phyloP scores from a whole-genome alignment of 2,329 filamentous ascomycete species.

The Ceratocystis destructans region DNA sequence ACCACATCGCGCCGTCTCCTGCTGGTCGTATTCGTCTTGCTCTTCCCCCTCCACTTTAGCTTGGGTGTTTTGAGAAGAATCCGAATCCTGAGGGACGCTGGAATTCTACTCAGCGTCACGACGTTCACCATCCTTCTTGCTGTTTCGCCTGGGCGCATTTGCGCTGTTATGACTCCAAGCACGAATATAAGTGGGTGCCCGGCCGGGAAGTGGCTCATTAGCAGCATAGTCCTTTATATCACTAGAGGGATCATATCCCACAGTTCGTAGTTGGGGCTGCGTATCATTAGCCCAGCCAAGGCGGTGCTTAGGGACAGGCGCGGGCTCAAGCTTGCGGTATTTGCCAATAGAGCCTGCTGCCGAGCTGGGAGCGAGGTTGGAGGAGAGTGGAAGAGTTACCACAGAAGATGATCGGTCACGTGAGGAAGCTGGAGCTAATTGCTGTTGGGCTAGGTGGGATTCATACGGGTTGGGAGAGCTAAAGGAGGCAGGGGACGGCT shows the following conservation, averaged over 20 bases:
- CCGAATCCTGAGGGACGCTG: conserved; percentile 14
- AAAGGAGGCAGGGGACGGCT: conserved; percentile 8
- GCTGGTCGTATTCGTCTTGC: not conserved
- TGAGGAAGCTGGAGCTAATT: not conserved
- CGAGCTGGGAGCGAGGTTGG: not conserved
- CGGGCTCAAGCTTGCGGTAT: conserved; percentile 46
- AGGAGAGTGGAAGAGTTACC: conserved; percentile 10
- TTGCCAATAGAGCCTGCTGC: conserved; percentile 25
- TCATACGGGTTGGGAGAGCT: conserved; percentile 13
- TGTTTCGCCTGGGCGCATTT: conserved; percentile 8
- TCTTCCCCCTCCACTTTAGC: not conserved
- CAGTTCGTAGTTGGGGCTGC: conserved; percentile 44
- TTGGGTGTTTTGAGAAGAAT: conserved; percentile 5
- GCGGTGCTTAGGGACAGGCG: conserved; percentile 39
- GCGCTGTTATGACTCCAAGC: conserved; percentile 38
- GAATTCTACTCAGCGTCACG: conserved; percentile 19
- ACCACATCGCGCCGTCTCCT: not conserved
- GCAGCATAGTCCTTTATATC: conserved; percentile 46
- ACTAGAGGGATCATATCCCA: conserved; percentile 40
- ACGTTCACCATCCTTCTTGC: conserved; percentile 17
- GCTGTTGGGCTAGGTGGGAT: conserved; percentile 1
- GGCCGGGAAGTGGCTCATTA: conserved; percentile 41
- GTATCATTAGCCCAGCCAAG: conserved; percentile 34
- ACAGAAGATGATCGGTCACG: conserved; percentile 14
- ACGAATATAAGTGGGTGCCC: conserved; percentile 42